Conservation (phyloP, 345 rosid species). For the Acer yangbiense region DNA sequence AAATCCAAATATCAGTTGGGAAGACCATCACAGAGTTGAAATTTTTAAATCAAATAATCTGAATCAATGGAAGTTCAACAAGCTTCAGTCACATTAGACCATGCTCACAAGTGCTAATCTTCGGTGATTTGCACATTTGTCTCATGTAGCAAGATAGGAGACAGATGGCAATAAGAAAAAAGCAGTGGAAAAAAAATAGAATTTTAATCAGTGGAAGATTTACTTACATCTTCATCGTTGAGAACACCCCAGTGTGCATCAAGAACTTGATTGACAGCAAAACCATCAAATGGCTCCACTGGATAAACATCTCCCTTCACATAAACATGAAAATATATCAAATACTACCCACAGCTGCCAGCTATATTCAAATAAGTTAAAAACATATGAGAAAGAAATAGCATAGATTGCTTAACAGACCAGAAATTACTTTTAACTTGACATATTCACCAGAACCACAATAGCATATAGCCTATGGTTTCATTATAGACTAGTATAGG, state of each 20-base stretch:
- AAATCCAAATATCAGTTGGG: neutral
- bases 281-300: constrained; percentile 54
- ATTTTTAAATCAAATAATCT: neutral
- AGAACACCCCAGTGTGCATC: constrained; percentile 94
- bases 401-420: neutral
- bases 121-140: neutral
- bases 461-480: neutral
- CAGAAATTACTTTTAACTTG: constrained; percentile 6
- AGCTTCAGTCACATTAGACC: neutral
- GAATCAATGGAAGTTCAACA: neutral
- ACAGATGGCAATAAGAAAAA: neutral
- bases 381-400: neutral
- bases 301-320: constrained; percentile 85
- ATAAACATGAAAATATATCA: constrained; percentile 15
- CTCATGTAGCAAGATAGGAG: neutral
- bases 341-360: neutral
- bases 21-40: neutral
- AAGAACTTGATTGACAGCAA: constrained; percentile 54
- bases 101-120: neutral
- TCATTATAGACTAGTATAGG: neutral
- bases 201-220: constrained; percentile 10
- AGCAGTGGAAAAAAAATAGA: neutral
- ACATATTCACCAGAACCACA: neutral
- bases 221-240: constrained; percentile 64
- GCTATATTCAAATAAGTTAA: neutral